Percentiles rank a stretch among this genome's conserved stretches.
These are phyloP conservation scores for Pestalotiopsis sp. DNA, from an alignment of 2,329 filamentous ascomycete species.

Conservation along the genomic window DNA sequence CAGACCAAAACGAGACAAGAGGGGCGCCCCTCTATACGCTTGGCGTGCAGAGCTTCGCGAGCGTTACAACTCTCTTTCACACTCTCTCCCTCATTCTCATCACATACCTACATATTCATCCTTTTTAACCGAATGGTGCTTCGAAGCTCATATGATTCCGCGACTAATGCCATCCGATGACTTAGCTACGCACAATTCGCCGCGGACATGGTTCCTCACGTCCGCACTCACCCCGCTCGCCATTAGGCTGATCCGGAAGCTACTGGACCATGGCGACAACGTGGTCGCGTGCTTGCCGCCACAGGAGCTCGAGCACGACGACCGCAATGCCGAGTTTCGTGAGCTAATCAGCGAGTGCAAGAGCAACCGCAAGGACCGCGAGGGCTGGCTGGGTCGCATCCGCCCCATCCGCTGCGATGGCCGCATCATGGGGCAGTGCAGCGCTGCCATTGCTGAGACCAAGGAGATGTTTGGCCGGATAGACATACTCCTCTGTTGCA, in stretches of 20 bases:
- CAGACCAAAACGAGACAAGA: neutral
- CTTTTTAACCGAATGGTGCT: conserved; percentile 18
- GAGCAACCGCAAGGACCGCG: conserved; percentile 62
- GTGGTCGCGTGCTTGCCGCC: conserved; percentile 83
- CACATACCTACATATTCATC: conserved; percentile 14
- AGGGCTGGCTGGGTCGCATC: conserved; percentile 82
- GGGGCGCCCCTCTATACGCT: too few species aligned
- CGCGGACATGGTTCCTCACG: conserved; percentile 92
- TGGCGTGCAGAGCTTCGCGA: too few species aligned
- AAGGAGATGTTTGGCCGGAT: conserved; percentile 82
- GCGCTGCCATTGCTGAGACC: conserved; percentile 84
- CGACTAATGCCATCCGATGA: conserved; percentile 32
- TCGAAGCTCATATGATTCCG: conserved; percentile 15
- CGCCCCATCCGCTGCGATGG: conserved; percentile 67
- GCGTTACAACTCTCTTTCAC: neutral
- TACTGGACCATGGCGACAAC: conserved; percentile 90
- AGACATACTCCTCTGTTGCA: conserved; percentile 89
- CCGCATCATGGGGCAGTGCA: conserved; percentile 69
- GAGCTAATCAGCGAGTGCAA: conserved; percentile 74
- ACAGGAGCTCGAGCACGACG: conserved; percentile 75
- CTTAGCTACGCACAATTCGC: conserved; percentile 68
- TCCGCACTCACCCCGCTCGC: conserved; percentile 83
- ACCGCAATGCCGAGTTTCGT: conserved; percentile 77
- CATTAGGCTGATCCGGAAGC: conserved; percentile 77
- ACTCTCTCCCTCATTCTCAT: neutral